These are phyloP conservation scores for Russula virescens DNA, from an alignment of 768 basidiomycete species.

Conservation along the genomic window DNA sequence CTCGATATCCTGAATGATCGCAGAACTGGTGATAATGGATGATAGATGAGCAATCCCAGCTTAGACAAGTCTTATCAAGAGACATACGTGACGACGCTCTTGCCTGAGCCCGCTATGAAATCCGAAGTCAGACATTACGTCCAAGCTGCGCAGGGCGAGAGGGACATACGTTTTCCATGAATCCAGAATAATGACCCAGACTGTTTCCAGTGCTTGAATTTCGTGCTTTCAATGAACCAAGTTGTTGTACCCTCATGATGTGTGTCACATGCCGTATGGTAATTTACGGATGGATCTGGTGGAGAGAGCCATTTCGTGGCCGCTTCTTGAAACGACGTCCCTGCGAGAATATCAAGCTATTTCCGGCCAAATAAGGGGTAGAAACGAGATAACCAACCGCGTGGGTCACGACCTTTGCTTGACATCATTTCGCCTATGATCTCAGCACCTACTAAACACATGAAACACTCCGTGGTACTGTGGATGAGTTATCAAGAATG, in stretches of 20 bases:
- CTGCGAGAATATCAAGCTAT: neutral
- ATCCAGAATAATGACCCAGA: neutral
- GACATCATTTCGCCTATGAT: neutral
- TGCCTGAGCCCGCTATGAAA: neutral
- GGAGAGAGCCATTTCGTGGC: neutral
- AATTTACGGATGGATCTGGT: slow-evolving; percentile 2
- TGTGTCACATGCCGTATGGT: neutral
- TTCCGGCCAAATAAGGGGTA: neutral
- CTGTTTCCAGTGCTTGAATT: neutral
- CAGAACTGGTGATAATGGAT: neutral
- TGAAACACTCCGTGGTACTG: neutral
- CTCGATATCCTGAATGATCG: neutral
- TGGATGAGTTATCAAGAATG: neutral
- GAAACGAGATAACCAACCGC: neutral
- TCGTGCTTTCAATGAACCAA: neutral
- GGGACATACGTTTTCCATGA: neutral
- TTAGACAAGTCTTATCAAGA: neutral
- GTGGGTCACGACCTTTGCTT: neutral
- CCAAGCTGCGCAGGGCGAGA: neutral
- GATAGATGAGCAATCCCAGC: neutral
- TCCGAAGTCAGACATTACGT: neutral
- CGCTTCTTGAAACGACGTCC: neutral
- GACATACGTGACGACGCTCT: neutral
- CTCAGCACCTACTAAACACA: neutral
- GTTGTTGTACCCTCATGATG: neutral